Evolutionary conservation across 768 basidiomycete genomes (phyloP).

Genomic region (Astraeus odoratus): DNA sequence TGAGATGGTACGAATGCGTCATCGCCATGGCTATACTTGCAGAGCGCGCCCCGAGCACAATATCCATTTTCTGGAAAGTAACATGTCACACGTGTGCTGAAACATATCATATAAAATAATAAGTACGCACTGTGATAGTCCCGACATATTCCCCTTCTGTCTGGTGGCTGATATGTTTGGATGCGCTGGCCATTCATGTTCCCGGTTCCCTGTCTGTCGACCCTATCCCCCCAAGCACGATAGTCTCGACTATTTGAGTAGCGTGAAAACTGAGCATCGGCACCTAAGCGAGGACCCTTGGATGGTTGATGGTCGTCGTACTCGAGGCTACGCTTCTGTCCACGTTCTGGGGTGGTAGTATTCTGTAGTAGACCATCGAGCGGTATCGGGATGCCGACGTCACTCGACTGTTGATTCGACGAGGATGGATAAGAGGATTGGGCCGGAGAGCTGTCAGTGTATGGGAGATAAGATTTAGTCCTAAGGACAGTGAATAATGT

Average conservation of each 20-base stretch:
- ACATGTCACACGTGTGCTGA: slow-evolving; percentile 6
- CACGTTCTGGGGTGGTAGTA: slow-evolving; percentile 42
- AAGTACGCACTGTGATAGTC: slow-evolving; percentile 83
- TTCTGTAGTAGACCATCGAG: slow-evolving; percentile 55
- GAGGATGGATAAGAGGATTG: slow-evolving; percentile 26
- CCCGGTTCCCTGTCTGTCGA: slow-evolving; percentile 15
- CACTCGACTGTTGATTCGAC: slow-evolving; percentile 33
- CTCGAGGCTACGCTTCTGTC: slow-evolving; percentile 59
- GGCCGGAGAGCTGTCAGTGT: slow-evolving; percentile 42
- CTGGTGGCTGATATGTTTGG: slow-evolving; percentile 63
- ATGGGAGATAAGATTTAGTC: slow-evolving; percentile 81
- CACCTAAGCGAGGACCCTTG: slow-evolving; percentile 65
- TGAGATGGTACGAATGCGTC: slow-evolving; percentile 75
- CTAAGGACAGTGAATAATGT: slow-evolving; percentile 80
- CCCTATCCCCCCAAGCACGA: slow-evolving; percentile 31
- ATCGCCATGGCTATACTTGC: slow-evolving; percentile 91
- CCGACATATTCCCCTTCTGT: slow-evolving; percentile 73
- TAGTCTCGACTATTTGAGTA: slow-evolving; percentile 40
- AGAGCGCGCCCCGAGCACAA: slow-evolving; percentile 81
- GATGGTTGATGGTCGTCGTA: slow-evolving; percentile 59
- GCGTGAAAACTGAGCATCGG: slow-evolving; percentile 62
- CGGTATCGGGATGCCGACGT: slow-evolving; percentile 76
- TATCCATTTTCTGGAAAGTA: slow-evolving; percentile 70
- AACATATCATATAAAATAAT: slow-evolving; percentile 1
- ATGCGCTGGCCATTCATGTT: slow-evolving; percentile 39